Conservation (phyloP, 495 filamentous ascomycete species). For the Penicillium silybi region DNA sequence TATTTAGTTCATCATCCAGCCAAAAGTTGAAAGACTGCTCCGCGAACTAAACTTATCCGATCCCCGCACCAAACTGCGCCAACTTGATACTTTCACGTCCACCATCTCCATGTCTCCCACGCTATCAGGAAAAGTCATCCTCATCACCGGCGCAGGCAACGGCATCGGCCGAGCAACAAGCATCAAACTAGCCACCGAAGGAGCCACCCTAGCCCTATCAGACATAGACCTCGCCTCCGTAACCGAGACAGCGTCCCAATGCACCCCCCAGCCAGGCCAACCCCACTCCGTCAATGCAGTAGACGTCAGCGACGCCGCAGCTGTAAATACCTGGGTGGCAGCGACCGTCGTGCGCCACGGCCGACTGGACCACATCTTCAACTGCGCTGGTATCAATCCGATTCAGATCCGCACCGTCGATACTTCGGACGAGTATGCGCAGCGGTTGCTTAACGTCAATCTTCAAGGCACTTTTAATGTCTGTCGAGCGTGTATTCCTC, state of each 20-base stretch:
- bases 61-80: too few species aligned
- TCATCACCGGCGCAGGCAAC: neutral
- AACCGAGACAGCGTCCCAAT: too few species aligned
- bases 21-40: too few species aligned
- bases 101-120: too few species aligned
- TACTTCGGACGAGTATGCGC: slow-evolving; percentile 23
- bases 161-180: neutral
- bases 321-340: too few species aligned
- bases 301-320: too few species aligned
- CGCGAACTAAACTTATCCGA: too few species aligned
- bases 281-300: too few species aligned
- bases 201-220: neutral
- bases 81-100: too few species aligned
- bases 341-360: neutral
- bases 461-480: neutral
- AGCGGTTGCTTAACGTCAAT: slow-evolving; percentile 34
- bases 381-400: slow-evolving; percentile 1
- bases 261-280: too few species aligned
- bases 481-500: neutral
- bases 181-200: neutral
- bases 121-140: neutral
- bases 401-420: neutral
- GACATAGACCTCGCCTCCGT: neutral
- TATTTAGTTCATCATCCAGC: too few species aligned
- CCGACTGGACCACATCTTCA: neutral